phyloP scores from a whole-genome alignment of 2,329 filamentous ascomycete genomes.

The Rutstroemia sydowiana region DNA sequence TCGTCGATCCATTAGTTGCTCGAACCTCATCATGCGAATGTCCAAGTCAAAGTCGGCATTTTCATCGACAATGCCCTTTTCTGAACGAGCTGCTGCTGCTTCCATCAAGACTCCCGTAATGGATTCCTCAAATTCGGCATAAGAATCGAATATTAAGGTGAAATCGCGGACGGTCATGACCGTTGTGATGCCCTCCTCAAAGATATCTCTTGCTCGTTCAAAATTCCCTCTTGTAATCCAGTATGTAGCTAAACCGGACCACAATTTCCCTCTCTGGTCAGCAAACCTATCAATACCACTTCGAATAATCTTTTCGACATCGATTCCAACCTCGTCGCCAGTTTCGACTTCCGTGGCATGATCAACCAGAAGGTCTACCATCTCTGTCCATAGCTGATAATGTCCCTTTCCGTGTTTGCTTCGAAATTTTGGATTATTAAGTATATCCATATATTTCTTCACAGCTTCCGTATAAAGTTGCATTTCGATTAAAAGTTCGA shows the following conservation, averaged over 20 bases:
- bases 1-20: conserved; percentile 93
- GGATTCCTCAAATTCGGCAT: conserved; percentile 94
- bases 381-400: conserved; percentile 95
- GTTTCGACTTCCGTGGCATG: conserved; percentile 83
- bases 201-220: conserved; percentile 84
- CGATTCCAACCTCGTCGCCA: conserved; percentile 71
- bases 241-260: conserved; percentile 91
- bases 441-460: conserved; percentile 80
- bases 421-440: conserved; percentile 83
- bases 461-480: conserved; percentile 86
- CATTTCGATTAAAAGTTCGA: conserved; percentile 76
- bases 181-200: conserved; percentile 92
- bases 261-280: conserved; percentile 89
- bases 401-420: conserved; percentile 93
- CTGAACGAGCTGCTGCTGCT: conserved; percentile 69
- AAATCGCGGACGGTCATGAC: conserved; percentile 99
- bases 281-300: conserved; percentile 87
- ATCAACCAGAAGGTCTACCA: conserved; percentile 89
- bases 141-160: conserved; percentile 91
- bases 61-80: conserved; percentile 69
- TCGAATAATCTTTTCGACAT: conserved; percentile 85
- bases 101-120: conserved; percentile 91
- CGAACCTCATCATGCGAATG: conserved; percentile 94
- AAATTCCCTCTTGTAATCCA: conserved; percentile 93
- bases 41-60: conserved; percentile 91